Evolutionary conservation across 352 stramenopile genomes (phyloP).

Genomic region (Globisporangium radiosum): DNA sequence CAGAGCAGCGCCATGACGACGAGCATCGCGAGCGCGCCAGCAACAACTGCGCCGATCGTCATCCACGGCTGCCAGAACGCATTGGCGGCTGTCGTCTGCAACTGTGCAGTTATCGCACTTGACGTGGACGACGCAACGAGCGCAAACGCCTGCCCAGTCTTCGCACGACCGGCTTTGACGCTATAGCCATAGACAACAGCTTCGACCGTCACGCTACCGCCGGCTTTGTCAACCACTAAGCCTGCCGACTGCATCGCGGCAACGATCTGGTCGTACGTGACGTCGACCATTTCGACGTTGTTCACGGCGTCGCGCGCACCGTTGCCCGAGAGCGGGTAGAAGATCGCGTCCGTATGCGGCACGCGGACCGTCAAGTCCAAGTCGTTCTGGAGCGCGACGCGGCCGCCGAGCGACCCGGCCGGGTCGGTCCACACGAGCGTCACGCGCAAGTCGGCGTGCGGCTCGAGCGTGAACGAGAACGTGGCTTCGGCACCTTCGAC

Average conservation of each 20-base stretch:
- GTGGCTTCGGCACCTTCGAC: slow-evolving; percentile 33
- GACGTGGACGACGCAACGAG: slow-evolving; percentile 74
- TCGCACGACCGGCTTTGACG: slow-evolving; percentile 44
- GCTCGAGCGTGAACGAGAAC: slow-evolving; percentile 53
- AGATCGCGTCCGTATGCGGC: slow-evolving; percentile 36
- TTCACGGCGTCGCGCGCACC: slow-evolving; percentile 56
- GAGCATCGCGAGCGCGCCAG: slow-evolving; percentile 40
- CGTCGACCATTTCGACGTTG: slow-evolving; percentile 77
- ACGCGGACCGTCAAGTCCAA: slow-evolving; percentile 57
- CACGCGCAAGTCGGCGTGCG: slow-evolving; percentile 48
- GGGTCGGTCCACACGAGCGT: slow-evolving; percentile 73
- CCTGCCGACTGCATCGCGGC: slow-evolving; percentile 20
- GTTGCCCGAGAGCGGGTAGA: slow-evolving; percentile 59
- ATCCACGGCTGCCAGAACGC: slow-evolving; percentile 76
- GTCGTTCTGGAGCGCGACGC: slow-evolving; percentile 60
- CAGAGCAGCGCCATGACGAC: slow-evolving; percentile 47
- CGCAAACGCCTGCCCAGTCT: slow-evolving; percentile 52
- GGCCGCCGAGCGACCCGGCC: slow-evolving; percentile 41
- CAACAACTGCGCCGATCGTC: slow-evolving; percentile 51
- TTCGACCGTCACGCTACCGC: slow-evolving; percentile 44
- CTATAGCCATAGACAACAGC: slow-evolving; percentile 54
- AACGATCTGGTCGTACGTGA: slow-evolving; percentile 44
- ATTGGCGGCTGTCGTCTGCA: background rate
- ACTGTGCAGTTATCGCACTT: slow-evolving; percentile 27
- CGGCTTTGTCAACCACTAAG: slow-evolving; percentile 18